Base-by-base conservation (phyloP, 768 basidiomycete species). In the Coprinellus aureogranulatus region DNA sequence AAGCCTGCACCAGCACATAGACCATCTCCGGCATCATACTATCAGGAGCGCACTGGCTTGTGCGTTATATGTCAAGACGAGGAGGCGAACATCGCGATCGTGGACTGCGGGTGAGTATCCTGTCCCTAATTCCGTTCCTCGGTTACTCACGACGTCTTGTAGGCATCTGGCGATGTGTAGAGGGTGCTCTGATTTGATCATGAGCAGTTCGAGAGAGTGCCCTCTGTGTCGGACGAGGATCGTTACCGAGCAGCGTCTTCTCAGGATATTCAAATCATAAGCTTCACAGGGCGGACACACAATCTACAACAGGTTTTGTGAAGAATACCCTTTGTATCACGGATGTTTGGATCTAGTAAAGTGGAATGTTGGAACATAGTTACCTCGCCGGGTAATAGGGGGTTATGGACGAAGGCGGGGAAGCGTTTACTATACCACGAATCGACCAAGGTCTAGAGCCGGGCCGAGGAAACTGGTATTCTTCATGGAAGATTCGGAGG, bases 1-100 rank as follows among this genome's bases (percentile, higher is more conserved):
- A 67, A 61, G 53, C 50, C 59, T 18, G 60, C 74, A 2, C 64
- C 75, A 3, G 71, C 69, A 12, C 59, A 70, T n/a, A 34, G 34
- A 34, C 34, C 34, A 6, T 60, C 75, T 23, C 66, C 79, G 5
- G 79, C 75, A 59, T 67, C 70, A 1, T 70, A 77, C 1, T 71
- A 75, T 39, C 67, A 81, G 12, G 90, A 92, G 60, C 81, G 87
- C 23, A 81, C 82, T 9, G 93, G 94, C 1, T 71, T 94, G 4
- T 97, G 94, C 68, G 91, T 96, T 0, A 82, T 97, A 10, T 97
- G 94, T 66, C 94, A 95, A 67, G 94, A 97, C 60, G 90, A 94
- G 58, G 94, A 96, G 61, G 94, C 94, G 0, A 94, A 90, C 62
- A 90, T 97, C 57, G 94, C 93, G 2, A 86, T 94, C 54, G 89